Conservation (phyloP, 108 stramenopile species). For the Stephanodiscus minutulus region DNA sequence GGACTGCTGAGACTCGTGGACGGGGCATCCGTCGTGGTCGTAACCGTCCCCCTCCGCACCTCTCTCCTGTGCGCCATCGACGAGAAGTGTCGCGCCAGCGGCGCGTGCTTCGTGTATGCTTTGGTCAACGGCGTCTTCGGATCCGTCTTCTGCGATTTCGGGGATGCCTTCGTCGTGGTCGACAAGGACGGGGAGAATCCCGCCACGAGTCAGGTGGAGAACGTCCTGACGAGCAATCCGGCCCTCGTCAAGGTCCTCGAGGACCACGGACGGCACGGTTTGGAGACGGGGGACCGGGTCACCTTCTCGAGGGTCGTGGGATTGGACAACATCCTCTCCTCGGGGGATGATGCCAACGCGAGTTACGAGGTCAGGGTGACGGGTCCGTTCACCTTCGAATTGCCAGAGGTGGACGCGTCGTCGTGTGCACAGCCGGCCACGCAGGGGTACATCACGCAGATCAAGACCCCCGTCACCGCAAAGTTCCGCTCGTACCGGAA, state of each 20-base stretch:
- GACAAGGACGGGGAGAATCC: constrained; percentile 96
- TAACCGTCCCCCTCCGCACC: constrained; percentile 77
- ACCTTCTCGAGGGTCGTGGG: constrained; percentile 90
- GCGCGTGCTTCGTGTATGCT: constrained; percentile 79
- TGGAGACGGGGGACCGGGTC: constrained; percentile 94
- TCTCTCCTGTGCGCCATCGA: constrained; percentile 66
- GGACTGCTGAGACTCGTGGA: constrained; percentile 57
- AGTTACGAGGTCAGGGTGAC: constrained; percentile 81
- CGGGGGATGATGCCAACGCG: constrained; percentile 36
- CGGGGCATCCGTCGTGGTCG: constrained; percentile 56
- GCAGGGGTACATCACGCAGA: constrained; percentile 94
- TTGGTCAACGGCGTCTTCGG: constrained; percentile 87
- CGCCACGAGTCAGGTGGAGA: constrained; percentile 85
- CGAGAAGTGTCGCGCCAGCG: constrained; percentile 69
- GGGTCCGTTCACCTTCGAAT: constrained; percentile 92
- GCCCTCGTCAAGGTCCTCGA: constrained; percentile 94
- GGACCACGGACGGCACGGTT: constrained; percentile 95
- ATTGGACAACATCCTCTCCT: constrained; percentile 58
- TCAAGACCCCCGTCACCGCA: constrained; percentile 89
- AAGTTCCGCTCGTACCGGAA: constrained; percentile 84
- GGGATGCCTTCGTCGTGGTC: constrained; percentile 78
- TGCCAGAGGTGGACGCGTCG: constrained; percentile 66
- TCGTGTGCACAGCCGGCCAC: constrained; percentile 41
- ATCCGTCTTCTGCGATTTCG: constrained; percentile 96
- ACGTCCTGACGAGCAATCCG: constrained; percentile 75